Evolutionary conservation across 148 eudicot genomes (phyloP).

Genomic region (Chenopodium suecicum): DNA sequence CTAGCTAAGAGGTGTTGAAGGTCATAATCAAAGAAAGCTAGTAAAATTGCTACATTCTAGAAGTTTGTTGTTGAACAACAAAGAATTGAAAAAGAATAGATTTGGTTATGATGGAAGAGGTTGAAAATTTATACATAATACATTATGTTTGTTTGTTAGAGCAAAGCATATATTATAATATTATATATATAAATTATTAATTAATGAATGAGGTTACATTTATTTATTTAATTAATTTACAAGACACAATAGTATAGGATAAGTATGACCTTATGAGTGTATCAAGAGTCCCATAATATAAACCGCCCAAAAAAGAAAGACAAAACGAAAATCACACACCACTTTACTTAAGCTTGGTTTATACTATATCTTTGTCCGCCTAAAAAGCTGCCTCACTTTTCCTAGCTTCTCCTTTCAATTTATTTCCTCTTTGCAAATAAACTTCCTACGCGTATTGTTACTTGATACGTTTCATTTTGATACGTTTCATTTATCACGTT

Average conservation of each 20-base stretch:
- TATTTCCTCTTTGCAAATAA: background rate
- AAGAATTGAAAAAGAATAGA: background rate
- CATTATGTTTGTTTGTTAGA: constrained; percentile 15
- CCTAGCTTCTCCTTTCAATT: background rate
- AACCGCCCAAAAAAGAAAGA: constrained; percentile 56
- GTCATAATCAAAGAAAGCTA: constrained; percentile 21
- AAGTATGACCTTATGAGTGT: constrained; percentile 7
- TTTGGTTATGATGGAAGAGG: constrained; percentile 23
- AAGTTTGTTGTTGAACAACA: constrained; percentile 19
- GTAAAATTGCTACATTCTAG: constrained; percentile 20
- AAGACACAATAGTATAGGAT: constrained; percentile 21
- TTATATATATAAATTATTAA: background rate
- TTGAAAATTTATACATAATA: constrained; percentile 15
- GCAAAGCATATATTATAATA: background rate
- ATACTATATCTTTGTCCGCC: constrained; percentile 37
- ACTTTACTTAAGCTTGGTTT: constrained; percentile 44
- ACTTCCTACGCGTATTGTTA: too few relatives aligned
- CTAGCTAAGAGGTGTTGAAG: constrained; percentile 26
- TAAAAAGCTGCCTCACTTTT: constrained; percentile 10
- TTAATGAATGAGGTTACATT: background rate
- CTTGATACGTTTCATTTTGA: too few relatives aligned
- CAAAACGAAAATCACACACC: constrained; percentile 11
- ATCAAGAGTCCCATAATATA: constrained; percentile 62
- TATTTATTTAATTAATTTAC: background rate
- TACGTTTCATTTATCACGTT: too few relatives aligned